Conservation (phyloP, 1,284 basidiomycete genomes). For the Ganoderma multipileum region DNA sequence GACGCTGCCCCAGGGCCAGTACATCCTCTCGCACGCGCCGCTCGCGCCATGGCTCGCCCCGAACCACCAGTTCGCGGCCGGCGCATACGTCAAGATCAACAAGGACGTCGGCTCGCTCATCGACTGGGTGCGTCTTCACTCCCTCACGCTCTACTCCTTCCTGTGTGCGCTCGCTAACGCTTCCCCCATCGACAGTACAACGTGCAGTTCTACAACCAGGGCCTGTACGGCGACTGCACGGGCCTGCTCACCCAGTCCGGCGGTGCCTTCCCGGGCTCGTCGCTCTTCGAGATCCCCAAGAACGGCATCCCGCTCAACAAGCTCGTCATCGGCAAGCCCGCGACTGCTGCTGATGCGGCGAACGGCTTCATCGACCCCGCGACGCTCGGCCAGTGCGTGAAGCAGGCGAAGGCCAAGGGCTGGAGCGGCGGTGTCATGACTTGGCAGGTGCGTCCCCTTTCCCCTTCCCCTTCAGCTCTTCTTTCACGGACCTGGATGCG, state of each 20-base stretch:
- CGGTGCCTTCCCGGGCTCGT: constrained; percentile 32
- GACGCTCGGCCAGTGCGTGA: constrained; percentile 62
- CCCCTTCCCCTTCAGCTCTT: too few relatives aligned
- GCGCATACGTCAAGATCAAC: constrained; percentile 68
- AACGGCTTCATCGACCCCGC: constrained; percentile 60
- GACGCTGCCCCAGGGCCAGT: constrained; percentile 42
- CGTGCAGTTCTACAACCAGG: constrained; percentile 65
- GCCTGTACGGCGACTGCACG: constrained; percentile 53
- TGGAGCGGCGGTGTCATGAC: constrained; percentile 52
- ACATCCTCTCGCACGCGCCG: constrained; percentile 47
- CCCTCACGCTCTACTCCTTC: not conserved
- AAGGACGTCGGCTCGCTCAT: constrained; percentile 57
- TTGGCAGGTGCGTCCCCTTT: constrained; percentile 16
- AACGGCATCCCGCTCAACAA: constrained; percentile 57
- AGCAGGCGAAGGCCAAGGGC: constrained; percentile 57
- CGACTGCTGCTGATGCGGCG: constrained; percentile 49
- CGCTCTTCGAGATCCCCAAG: constrained; percentile 64
- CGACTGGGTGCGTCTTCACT: constrained; percentile 40
- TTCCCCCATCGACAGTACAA: constrained; percentile 46
- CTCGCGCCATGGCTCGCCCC: constrained; percentile 65
- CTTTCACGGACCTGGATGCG: too few relatives aligned
- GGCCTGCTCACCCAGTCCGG: constrained; percentile 52
- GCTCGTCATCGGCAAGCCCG: constrained; percentile 67
- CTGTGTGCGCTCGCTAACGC: not conserved
- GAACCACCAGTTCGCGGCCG: constrained; percentile 52